Conservation (phyloP, 192 early-diverging fungal species). For the Coemansia sp. region DNA sequence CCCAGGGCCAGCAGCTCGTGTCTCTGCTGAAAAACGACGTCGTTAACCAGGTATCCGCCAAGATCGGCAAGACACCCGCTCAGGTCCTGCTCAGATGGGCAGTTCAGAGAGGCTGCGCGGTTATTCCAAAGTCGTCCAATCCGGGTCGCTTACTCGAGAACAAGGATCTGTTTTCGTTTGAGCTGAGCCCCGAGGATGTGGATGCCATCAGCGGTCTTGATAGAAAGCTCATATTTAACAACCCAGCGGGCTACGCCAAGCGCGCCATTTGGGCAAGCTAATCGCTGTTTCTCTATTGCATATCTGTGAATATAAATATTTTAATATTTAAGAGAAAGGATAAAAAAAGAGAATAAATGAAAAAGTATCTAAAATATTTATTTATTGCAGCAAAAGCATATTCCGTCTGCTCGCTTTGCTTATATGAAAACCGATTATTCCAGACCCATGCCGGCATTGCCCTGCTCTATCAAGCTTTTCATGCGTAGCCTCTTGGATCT, state of each 20-base stretch:
- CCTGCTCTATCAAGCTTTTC: too few relatives aligned
- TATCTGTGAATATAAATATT: too few relatives aligned
- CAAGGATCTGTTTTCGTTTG: slow-evolving; percentile 27
- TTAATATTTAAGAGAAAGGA: too few relatives aligned
- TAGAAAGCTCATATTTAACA: slow-evolving; percentile 29
- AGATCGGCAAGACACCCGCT: slow-evolving; percentile 59
- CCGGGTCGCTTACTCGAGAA: slow-evolving; percentile 56
- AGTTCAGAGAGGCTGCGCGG: slow-evolving; percentile 64
- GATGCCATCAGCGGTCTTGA: slow-evolving; percentile 19
- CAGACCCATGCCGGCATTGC: too few relatives aligned
- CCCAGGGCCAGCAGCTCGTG: neutral
- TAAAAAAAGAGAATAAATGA: too few relatives aligned
- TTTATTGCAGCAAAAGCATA: too few relatives aligned
- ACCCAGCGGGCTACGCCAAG: slow-evolving; percentile 21
- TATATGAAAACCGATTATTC: too few relatives aligned
- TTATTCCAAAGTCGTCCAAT: slow-evolving; percentile 77
- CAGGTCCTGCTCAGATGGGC: slow-evolving; percentile 74
- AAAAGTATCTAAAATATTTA: too few relatives aligned
- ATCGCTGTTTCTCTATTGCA: too few relatives aligned
- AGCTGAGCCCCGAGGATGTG: slow-evolving; percentile 22
- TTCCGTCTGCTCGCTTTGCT: too few relatives aligned
- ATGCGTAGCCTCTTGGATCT: too few relatives aligned
- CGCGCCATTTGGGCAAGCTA: slow-evolving; percentile 30
- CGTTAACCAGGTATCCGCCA: slow-evolving; percentile 63
- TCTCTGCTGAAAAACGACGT: slow-evolving; percentile 23